Percentiles rank a stretch among this genome's conserved stretches.
Evolutionary conservation across 2,329 filamentous ascomycete genomes (phyloP).

Genomic region (Pyrenochaeta sp.): DNA sequence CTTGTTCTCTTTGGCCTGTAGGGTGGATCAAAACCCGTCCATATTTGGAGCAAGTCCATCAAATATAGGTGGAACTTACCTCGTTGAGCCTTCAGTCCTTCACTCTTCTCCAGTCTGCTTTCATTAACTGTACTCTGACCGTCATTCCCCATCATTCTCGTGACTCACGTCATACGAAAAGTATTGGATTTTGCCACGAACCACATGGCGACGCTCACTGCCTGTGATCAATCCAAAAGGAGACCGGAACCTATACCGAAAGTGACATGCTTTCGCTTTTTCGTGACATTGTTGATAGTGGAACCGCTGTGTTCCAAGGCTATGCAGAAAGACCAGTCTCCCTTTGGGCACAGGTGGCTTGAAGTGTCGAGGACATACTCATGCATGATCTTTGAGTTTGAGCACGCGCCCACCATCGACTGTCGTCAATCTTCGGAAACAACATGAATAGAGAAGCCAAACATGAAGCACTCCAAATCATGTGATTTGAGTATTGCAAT

Average conservation of each 20-base stretch:
- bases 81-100: background rate
- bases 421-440: background rate
- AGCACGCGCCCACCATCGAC: background rate
- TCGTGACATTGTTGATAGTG: background rate
- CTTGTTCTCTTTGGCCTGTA: background rate
- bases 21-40: background rate
- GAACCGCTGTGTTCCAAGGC: background rate
- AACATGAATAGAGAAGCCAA: too few species aligned
- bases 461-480: too few species aligned
- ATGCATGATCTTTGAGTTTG: background rate
- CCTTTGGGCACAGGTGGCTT: background rate
- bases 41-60: background rate
- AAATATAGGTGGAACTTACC: background rate
- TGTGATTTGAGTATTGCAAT: too few species aligned
- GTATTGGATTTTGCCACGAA: background rate
- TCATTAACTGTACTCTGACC: background rate
- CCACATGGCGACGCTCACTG: background rate
- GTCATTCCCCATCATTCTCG: background rate
- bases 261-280: background rate
- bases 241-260: background rate
- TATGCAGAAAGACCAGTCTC: background rate
- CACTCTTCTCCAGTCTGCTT: background rate
- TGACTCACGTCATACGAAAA: background rate
- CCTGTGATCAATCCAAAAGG: background rate
- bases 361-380: background rate